Base-by-base conservation (phyloP, 2,329 filamentous ascomycete species). In the Allantophomopsis lycopodina region DNA sequence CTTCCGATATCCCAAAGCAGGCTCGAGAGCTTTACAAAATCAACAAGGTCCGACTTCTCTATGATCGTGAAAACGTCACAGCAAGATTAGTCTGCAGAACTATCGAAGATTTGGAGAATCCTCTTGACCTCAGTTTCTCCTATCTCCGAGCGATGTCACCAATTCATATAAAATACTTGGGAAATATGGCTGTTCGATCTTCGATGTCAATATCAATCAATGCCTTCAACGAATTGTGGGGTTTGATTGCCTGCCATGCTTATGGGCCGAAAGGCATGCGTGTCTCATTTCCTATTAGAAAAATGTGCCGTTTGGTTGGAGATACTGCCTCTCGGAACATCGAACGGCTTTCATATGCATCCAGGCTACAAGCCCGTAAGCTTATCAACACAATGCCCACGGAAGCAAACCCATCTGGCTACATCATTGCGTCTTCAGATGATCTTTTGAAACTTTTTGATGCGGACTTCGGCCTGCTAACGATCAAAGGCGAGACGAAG, bases 191-290 rank as follows among this genome's bases (percentile, higher is more conserved):
- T 7, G 86, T 94, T 1, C 76, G 86, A n/a, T 85, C 85, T 0
- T 94, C 85, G 46, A 94, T 94, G 86, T 94, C 86, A 0, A 87
- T 94, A 44, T 93, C 86, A 1, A 83, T 94, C 52, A 91, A 86
- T 46, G 83, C 83, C 0, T 91, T 93, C 50, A 69, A 73, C 48
- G 82, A 93, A 49, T 62, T 94, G 0, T 94, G 87, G 88, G 88
- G 87, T 0, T 62, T 94, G 20, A 86, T 94, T 32, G 78, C 85
- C 2, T 94, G 86, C 44, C 87, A 94, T 54, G 75, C 80, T 0
- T 94, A 94, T 50, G 86, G 83, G 0, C 42, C 58, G 2, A 71
- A 70, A 35, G 86, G 86, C 4, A 93, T 91, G 84, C 72, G 87
- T n/a, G 85, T 94, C 0, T 84, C 84, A 0, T 94, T 94, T 51